Base-by-base conservation (phyloP, 2,329 filamentous ascomycete genomes). In the Sporothrix humicola region DNA sequence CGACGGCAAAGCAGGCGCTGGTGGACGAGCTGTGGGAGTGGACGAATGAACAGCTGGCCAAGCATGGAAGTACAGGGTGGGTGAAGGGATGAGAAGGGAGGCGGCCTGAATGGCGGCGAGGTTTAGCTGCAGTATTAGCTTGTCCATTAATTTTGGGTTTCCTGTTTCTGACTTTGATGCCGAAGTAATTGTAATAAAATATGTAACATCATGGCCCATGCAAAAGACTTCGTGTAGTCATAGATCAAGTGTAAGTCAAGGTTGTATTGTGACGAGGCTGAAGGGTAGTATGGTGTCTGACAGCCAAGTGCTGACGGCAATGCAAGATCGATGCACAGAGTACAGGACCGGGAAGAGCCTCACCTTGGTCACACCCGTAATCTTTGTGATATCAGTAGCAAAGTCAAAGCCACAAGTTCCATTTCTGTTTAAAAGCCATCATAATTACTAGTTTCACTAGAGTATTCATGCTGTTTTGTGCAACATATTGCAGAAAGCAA, bases 11-110 rank as follows among this genome's bases (percentile, higher is more conserved):
- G 37, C 77, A 79, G 54, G 74, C 79, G 3, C 71, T 84, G 70
- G 81, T 78, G 1, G 79, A 77, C 69, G 76, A 79, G 77, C 68
- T 85, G 73, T 84, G 82, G 82, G 76, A 80, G 26, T 84, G 82
- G 82, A 84, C 82, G 9, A 77, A 80, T 50, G 75, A 76, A 37
- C 77, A 77, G 72, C 61, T 75, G 15, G 68, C 65, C n/a, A 71
- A 65, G 46, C 73, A 74, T 44, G 65, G 65, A 12, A 54, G 63
- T 6, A 31, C 71, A 6, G 71, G 71, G 23, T 73, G 71, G 71
- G 61, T 37, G 1, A 13, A 44, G 13, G 7, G 20, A 13, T 9
- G 17, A 44, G 17, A 6, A 12, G 9, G 59, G 20, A 20, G 8
- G 12, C 10, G 31, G 26, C 15, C n/a, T 17, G 13, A 31, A 2